These are phyloP conservation scores for Septoria petroselini DNA, from an alignment of 2,329 filamentous ascomycete species.

Conservation along the genomic window DNA sequence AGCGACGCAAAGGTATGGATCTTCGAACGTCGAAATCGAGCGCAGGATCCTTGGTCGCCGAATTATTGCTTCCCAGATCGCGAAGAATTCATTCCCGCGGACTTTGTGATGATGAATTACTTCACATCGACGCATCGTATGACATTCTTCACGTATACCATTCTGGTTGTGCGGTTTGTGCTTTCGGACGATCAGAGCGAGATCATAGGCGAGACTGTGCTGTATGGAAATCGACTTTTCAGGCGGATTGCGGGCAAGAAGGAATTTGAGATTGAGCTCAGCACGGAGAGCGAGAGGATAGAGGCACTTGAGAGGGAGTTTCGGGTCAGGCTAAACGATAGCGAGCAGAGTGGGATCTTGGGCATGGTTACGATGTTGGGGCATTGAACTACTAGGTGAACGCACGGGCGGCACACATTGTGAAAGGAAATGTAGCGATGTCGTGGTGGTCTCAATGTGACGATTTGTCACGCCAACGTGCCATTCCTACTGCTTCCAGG, in stretches of 20 bases:
- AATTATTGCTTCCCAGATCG: constrained; percentile 65
- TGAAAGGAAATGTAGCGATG: too few relatives aligned
- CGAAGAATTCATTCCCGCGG: constrained; percentile 62
- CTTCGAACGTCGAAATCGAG: constrained; percentile 28
- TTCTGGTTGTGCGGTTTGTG: constrained; percentile 57
- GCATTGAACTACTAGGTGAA: too few relatives aligned
- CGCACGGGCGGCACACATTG: too few relatives aligned
- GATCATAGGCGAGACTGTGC: constrained; percentile 38
- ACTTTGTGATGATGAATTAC: constrained; percentile 62
- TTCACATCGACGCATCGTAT: constrained; percentile 50
- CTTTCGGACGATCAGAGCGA: constrained; percentile 40
- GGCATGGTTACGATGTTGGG: constrained; percentile 22
- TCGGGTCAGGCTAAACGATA: constrained; percentile 42
- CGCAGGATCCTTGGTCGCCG: constrained; percentile 52
- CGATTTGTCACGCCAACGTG: too few relatives aligned
- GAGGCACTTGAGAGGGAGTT: constrained; percentile 45
- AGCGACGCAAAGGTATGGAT: constrained; percentile 24
- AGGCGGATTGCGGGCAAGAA: constrained; percentile 46
- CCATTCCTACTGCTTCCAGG: too few relatives aligned
- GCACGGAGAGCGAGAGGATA: constrained; percentile 44
- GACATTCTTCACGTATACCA: constrained; percentile 54
- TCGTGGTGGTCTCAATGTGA: too few relatives aligned
- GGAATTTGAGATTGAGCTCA: constrained; percentile 41
- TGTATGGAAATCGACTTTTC: constrained; percentile 47
- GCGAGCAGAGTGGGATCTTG: constrained; percentile 41